Evolutionary conservation across 495 filamentous ascomycete species (phyloP), one percentile per base, ranked within the genome.

Genomic region (Penicillium dipodomyicola): DNA sequence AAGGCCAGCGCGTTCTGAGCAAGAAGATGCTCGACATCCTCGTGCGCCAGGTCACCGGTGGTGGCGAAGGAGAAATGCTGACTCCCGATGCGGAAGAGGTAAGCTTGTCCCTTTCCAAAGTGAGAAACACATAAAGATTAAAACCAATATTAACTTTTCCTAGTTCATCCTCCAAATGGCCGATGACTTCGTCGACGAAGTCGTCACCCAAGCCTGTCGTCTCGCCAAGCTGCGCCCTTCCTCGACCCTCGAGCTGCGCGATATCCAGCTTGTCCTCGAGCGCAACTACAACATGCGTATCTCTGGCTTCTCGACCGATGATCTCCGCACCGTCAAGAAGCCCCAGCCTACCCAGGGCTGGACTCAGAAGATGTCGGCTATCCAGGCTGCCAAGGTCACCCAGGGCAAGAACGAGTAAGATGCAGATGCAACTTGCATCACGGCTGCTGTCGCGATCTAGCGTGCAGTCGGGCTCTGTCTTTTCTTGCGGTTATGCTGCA

Each of bases 211-310:
- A 17, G 91, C 94, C 29, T 98, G 94, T 74, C 88, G 88, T 60
- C 85, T 96, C 49, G 91, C 94, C 64, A 98, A 97, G 72, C 83
- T 95, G 43, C 88, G 94, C 25, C 87, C 87, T n/a, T 91, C 89
- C 11, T 88, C 90, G 54, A 84, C 85, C 0, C 86, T 98, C 8
- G 94, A 98, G 61, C 87, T 96, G 47, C 89, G 91, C 59, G 94
- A 98, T 68, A 82, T 98, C 48, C 94, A 97, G 74, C 86, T 97
- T 32, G 86, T 96, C 23, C 86, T 98, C 17, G 94, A 98, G 76
- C 89, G 95, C 54, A 92, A 91, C 69, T 97, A 95, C 83, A 97
- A 97, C 72, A 97, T 97, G 76, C 89, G 94, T 54, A 90, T 97
- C 55, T 96, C 94, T 0, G 94, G 94, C 33, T 97, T 95, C 72